Evolutionary conservation across 2,329 filamentous ascomycete genomes (phyloP).

Genomic region (Colletotrichum chrysophilum): DNA sequence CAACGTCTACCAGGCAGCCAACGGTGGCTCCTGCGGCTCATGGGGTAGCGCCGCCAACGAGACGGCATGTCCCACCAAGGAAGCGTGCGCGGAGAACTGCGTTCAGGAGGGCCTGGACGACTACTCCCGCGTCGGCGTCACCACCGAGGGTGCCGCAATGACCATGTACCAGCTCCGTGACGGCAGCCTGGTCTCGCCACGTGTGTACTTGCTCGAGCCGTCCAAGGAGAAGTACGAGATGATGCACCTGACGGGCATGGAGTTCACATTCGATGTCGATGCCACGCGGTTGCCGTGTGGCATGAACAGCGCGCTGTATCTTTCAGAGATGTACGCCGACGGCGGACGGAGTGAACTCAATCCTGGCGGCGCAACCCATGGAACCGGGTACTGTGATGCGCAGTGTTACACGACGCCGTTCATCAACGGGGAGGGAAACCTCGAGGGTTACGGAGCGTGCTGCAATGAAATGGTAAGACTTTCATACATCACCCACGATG

Average conservation of each 20-base stretch:
- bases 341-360: conserved; percentile 62
- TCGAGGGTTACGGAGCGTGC: conserved; percentile 50
- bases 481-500: rapidly evolving
- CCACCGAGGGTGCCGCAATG: conserved; percentile 33
- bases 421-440: conserved; percentile 52
- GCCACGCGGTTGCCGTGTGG: conserved; percentile 69
- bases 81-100: conserved; percentile 58
- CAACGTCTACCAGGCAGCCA: conserved; percentile 45
- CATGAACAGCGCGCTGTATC: conserved; percentile 71
- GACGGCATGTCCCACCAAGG: conserved; percentile 53
- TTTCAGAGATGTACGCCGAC: conserved; percentile 59
- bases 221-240: conserved; percentile 63
- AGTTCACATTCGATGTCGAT: conserved; percentile 72
- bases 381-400: conserved; percentile 69
- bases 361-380: conserved; percentile 63
- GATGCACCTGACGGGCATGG: conserved; percentile 63
- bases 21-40: conserved; percentile 35
- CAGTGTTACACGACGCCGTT: conserved; percentile 59
- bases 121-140: conserved; percentile 43
- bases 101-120: conserved; percentile 55
- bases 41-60: conserved; percentile 40
- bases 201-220: conserved; percentile 63
- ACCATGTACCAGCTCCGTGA: conserved; percentile 32
- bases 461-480: conserved; percentile 52
- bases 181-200: conserved; percentile 36